Conservation (phyloP, 371 early-diverging fungal species). For the Fennellomyces sp. region DNA sequence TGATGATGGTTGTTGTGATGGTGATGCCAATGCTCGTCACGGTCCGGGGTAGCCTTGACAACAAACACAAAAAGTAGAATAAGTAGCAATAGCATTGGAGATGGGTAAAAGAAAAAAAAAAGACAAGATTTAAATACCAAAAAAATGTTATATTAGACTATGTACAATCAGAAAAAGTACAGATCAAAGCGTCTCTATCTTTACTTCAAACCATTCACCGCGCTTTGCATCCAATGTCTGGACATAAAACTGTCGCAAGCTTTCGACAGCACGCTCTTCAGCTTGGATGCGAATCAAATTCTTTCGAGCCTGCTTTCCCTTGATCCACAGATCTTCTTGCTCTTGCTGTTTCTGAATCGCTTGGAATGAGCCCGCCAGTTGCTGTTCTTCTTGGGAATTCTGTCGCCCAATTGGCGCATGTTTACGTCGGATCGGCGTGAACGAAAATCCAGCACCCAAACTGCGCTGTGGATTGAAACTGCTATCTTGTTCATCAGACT, state of each 20-base stretch:
- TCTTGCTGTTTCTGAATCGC: constrained; percentile 47
- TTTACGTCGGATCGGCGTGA: constrained; percentile 29
- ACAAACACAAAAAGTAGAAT: not conserved
- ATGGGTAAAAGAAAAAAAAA: not conserved
- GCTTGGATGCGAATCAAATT: constrained; percentile 45
- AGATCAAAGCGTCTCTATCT: constrained; percentile 7
- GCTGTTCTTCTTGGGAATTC: not conserved
- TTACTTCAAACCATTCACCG: constrained; percentile 54
- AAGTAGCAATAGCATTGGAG: too few species aligned
- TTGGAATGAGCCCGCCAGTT: constrained; percentile 28
- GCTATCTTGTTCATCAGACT: not conserved
- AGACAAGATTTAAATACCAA: not conserved
- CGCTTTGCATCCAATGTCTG: constrained; percentile 39
- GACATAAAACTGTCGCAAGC: constrained; percentile 37
- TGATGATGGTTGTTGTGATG: not conserved
- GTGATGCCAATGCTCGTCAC: not conserved
- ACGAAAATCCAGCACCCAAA: constrained; percentile 25
- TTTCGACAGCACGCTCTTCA: constrained; percentile 45
- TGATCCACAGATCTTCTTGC: constrained; percentile 37
- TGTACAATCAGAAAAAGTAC: too few species aligned
- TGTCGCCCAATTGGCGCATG: not conserved
- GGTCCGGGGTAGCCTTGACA: too few species aligned
- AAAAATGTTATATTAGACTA: too few species aligned
- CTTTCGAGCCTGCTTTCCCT: constrained; percentile 36
- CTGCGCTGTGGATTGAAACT: constrained; percentile 28